Evolutionary conservation across 2,329 filamentous ascomycete genomes (phyloP).

Genomic region (Hypoxylon sp.): DNA sequence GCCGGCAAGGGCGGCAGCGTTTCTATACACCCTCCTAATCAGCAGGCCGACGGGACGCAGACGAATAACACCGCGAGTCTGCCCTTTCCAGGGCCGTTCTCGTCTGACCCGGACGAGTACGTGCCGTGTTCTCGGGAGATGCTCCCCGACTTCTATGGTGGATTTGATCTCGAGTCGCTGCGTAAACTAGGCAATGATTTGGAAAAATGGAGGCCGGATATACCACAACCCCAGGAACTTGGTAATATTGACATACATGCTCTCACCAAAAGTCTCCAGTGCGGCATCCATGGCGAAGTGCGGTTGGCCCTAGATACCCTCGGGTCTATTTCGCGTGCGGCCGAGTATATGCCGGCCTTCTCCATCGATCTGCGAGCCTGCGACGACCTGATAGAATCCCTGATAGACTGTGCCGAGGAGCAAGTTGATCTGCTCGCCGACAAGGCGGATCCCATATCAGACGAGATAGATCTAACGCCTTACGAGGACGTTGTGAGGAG

Average conservation of each 20-base stretch:
- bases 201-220: conserved; percentile 72
- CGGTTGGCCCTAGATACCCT: conserved; percentile 87
- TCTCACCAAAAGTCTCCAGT: conserved; percentile 87
- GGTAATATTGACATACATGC: conserved; percentile 91
- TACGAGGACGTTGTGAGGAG: conserved; percentile 89
- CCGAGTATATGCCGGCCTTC: conserved; percentile 68
- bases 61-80: conserved; percentile 38
- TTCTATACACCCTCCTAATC: conserved; percentile 49
- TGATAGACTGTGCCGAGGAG: conserved; percentile 90
- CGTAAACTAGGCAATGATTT: conserved; percentile 72
- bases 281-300: conserved; percentile 88
- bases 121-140: conserved; percentile 60
- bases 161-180: conserved; percentile 72
- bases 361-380: conserved; percentile 74
- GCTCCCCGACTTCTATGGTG: conserved; percentile 68
- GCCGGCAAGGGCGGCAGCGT: conserved; percentile 51
- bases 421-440: conserved; percentile 86
- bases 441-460: conserved; percentile 83
- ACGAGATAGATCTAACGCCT: conserved; percentile 80
- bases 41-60: conserved; percentile 43
- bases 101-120: conserved; percentile 60
- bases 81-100: conserved; percentile 48
- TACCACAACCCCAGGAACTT: conserved; percentile 78
- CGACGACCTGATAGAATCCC: conserved; percentile 86
- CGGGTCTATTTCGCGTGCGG: conserved; percentile 69